Evolutionary conservation across 1,139 yeast species (phyloP), one percentile per base, ranked within the genome.

Genomic region (Saccharomyces hybrid): DNA sequence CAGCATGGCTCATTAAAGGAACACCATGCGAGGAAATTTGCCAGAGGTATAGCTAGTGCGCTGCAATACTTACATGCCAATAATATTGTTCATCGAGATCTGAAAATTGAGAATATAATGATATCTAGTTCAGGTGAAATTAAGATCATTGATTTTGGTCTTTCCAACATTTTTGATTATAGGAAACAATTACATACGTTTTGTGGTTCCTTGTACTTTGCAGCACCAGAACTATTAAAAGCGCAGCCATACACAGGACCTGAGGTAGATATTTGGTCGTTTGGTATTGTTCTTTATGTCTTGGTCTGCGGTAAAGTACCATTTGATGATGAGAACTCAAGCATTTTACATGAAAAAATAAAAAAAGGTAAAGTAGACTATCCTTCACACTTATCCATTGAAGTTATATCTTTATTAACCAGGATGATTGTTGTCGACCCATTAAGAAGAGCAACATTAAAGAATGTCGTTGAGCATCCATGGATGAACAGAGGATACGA

Each of bases 271-370:
- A 86, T 93, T 29, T 93, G 99, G 99, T 88, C 97, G 4, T 91
- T 91, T 76, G 99, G 99, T 56, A 97, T 93, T 50, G 97, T 93
- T 0, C 74, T 95, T 42, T 93, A 89, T 67, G 99, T 93, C 16
- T 75, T 95, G 58, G 97, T 93, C 2, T 91, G 97, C 69, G 99
- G 99, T 53, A 91, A 90, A 69, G 98, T 95, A 6, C 99, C 99
- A 13, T 95, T 95, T 71, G 99, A 95, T 70, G 99, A 95, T 69
- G 95, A 89, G 67, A 84, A 88, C 58, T 96, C 95, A 62, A 86
- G 93, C 49, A 95, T 88, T 1, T 77, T 95, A 63, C 99, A 95
- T 70, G 96, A 90, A 61, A 91, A 91, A 71, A 95, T 95, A 69
- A 95, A 93, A 67, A 81, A 86, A 60, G 99, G 99, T 42, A 78